Percentiles rank a stretch among this genome's conserved stretches.
These are phyloP conservation scores for Stagonosporopsis rhizophila DNA, from an alignment of 2,329 filamentous ascomycete species.

Conservation along the genomic window DNA sequence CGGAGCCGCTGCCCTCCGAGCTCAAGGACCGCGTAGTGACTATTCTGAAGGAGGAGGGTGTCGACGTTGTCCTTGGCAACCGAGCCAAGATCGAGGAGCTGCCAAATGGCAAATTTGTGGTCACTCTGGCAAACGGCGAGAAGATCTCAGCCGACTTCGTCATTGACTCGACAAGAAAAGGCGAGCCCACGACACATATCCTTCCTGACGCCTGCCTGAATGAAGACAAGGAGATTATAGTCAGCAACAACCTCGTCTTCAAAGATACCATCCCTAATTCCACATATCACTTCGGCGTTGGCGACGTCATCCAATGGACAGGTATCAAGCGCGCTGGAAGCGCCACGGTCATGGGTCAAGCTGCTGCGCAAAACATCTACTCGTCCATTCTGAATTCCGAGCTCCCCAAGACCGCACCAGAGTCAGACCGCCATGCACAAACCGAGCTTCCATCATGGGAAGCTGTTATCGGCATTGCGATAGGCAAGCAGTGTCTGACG, in stretches of 20 bases:
- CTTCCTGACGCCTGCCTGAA: constrained; percentile 67
- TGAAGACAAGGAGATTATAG: constrained; percentile 70
- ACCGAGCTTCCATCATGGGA: constrained; percentile 44
- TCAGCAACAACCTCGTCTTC: constrained; percentile 64
- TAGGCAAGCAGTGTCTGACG: constrained; percentile 72
- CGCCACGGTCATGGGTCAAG: constrained; percentile 76
- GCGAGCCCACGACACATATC: constrained; percentile 67
- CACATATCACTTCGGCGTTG: constrained; percentile 69
- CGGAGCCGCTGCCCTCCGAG: constrained; percentile 73
- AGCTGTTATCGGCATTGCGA: constrained; percentile 71
- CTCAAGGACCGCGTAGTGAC: constrained; percentile 69
- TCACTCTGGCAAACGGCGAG: constrained; percentile 55
- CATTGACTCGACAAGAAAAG: constrained; percentile 72
- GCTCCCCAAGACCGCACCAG: constrained; percentile 18
- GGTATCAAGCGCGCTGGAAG: constrained; percentile 81
- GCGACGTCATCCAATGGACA: constrained; percentile 74
- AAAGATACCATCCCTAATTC: constrained; percentile 62
- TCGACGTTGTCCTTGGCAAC: constrained; percentile 69
- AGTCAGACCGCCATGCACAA: constrained; percentile 25
- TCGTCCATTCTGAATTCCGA: constrained; percentile 47
- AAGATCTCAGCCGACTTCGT: constrained; percentile 68
- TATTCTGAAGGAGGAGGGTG: constrained; percentile 66
- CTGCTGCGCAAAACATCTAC: constrained; percentile 65
- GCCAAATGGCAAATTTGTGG: constrained; percentile 46
- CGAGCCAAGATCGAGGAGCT: constrained; percentile 58